Conservation (phyloP, 192 early-diverging fungal species). For the Backusella tarrabulga region DNA sequence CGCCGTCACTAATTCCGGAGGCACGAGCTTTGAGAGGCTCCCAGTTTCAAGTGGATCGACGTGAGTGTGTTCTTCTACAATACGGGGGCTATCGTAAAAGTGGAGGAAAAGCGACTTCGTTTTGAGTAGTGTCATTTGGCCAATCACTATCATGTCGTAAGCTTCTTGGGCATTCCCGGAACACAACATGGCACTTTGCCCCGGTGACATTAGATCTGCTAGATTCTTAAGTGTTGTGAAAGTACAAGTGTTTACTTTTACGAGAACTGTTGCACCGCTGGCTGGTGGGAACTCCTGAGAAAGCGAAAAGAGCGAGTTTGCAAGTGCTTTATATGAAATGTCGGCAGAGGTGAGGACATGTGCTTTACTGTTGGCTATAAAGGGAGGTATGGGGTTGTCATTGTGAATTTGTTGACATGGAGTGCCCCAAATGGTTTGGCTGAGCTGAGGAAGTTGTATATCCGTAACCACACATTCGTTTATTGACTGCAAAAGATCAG, state of each 20-base stretch:
- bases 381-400: neutral
- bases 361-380: neutral
- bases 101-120: neutral
- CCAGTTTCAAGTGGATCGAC: neutral
- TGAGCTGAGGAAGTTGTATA: neutral
- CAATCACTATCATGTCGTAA: neutral
- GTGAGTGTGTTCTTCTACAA: neutral
- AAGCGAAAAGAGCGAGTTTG: neutral
- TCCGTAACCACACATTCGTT: neutral
- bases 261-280: neutral
- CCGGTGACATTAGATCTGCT: neutral
- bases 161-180: neutral
- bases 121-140: neutral
- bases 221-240: neutral
- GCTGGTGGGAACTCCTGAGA: neutral
- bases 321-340: neutral
- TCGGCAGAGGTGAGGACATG: neutral
- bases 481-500: neutral
- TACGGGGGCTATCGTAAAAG: neutral
- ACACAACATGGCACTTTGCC: neutral
- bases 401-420: neutral
- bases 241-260: neutral
- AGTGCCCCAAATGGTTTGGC: neutral
- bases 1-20: slow-evolving; percentile 7
- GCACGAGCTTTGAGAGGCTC: neutral